Evolutionary conservation across 2,329 filamentous ascomycete genomes (phyloP), one percentile per base, ranked within the genome.

Genomic region (Aureobasidium leucospermi): DNA sequence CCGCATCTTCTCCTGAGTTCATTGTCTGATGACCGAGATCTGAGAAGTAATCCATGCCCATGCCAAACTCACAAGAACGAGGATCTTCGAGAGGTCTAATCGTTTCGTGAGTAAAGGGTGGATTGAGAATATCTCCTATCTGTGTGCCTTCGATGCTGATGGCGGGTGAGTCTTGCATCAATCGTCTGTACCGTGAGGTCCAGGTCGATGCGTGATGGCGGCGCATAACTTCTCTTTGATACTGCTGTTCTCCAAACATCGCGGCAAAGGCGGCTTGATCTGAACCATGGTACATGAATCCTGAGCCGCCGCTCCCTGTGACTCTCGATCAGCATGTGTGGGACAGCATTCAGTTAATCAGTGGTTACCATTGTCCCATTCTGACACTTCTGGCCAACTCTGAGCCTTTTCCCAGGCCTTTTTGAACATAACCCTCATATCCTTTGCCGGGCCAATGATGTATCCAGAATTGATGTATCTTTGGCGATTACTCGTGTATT

Each of bases 381-480:
- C 16, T 8, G 6, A 23, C 9, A 2, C 3, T 15, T 11, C 15
- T 2, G 38, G 66, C 38, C 59, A 58, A 36, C 66, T 65, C 16
- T 62, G 28, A 8, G 61, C 47, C 4, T 71, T 71, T 43, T 62
- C 43, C 16, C 76, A 61, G 4, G 76, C 64, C 41, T 66, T 62
- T 13, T 73, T 70, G 61, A 79, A 81, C 31, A 82, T 71, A 1
- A 61, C 63, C 13, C 62, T 57, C 61, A 69, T 64, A 19, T 68
- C 65, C 28, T 61, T 59, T 2, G 63, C 65, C 1, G 67, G 66
- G 1, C 80, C 80, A 45, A 82, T 77, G 7, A 77, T 73, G 1
- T 74, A 75, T 4, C 75, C 73, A 2, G 77, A 75, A 60, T 78
- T 76, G 55, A 83, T 67, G 70, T 75, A 83, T 34, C 76, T 70